A percentile compares a stretch with the other conserved stretches of the same genome.
Evolutionary conservation across 768 basidiomycete genomes (phyloP).

Genomic region (Coprinopsis marcescibilis): DNA sequence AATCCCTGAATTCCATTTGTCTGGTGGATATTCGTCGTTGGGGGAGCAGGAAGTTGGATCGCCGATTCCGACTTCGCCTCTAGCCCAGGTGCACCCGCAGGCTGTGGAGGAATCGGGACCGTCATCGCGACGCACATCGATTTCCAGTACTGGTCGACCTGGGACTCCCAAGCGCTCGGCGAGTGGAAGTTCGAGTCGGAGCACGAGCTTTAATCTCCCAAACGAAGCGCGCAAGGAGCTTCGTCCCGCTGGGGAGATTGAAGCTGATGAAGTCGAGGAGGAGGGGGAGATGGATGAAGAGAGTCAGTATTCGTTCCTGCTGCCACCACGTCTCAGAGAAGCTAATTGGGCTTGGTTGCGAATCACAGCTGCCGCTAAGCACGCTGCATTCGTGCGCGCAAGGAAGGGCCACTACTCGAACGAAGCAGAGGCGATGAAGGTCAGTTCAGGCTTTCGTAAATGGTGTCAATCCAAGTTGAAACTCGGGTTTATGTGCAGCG

Average conservation of each 20-base stretch:
- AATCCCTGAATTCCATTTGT: constrained; percentile 75
- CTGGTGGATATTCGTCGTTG: constrained; percentile 32
- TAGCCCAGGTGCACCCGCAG: too few species aligned
- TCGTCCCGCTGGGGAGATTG: constrained; percentile 45
- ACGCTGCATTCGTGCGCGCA: constrained; percentile 74
- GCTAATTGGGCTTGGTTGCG: constrained; percentile 1
- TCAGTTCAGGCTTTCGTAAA: constrained; percentile 22
- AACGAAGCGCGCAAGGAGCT: constrained; percentile 61
- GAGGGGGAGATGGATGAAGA: constrained; percentile 89
- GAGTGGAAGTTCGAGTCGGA: constrained; percentile 65
- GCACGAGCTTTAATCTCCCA: constrained; percentile 80
- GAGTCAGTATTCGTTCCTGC: constrained; percentile 41
- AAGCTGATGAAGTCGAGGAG: constrained; percentile 64
- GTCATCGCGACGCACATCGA: constrained; percentile 69
- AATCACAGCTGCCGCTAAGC: constrained; percentile 66
- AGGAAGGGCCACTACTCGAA: constrained; percentile 85
- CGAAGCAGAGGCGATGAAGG: constrained; percentile 92
- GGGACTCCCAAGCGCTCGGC: constrained; percentile 49
- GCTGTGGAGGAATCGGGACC: constrained; percentile 56
- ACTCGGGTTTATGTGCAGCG: constrained; percentile 34
- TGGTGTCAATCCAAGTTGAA: constrained; percentile 5
- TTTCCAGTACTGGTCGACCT: constrained; percentile 55
- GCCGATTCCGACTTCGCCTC: constrained; percentile 40
- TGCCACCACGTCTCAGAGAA: neutral
- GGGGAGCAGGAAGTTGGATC: constrained; percentile 23